Conservation (phyloP, 345 rosid species). For the Gossypium bickii region DNA sequence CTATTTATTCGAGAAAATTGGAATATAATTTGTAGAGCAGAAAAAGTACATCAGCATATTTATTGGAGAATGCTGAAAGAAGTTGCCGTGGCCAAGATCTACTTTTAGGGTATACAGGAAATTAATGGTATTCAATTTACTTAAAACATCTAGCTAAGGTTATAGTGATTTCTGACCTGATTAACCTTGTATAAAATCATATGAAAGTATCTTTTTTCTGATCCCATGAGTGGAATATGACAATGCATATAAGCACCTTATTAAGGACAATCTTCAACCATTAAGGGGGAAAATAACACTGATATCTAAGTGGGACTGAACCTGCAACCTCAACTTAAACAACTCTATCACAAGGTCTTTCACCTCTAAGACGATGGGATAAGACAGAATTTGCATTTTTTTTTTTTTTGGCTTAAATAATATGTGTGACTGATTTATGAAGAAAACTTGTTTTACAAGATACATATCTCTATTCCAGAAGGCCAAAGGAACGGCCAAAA, state of each 20-base stretch:
- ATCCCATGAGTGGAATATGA: background rate
- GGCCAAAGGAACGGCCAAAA: background rate
- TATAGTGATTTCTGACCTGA: background rate
- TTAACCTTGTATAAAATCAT: background rate
- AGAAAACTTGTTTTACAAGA: background rate
- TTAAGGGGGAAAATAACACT: background rate
- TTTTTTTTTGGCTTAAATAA: background rate
- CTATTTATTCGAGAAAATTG: background rate
- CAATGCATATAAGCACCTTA: background rate
- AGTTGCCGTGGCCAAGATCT: background rate
- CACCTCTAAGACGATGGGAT: background rate
- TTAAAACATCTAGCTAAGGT: background rate
- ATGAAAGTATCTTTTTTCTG: background rate
- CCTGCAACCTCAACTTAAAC: background rate
- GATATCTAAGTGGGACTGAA: background rate
- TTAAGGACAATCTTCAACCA: background rate
- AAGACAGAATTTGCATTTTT: background rate
- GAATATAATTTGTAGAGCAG: background rate
- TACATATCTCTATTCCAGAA: background rate
- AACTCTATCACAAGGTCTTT: background rate
- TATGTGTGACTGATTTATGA: background rate
- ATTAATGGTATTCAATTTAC: background rate
- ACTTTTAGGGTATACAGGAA: background rate
- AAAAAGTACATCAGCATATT: background rate
- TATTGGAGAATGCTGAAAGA: background rate